These are phyloP conservation scores for Salix brachista DNA, from an alignment of 345 rosid species.

Conservation along the genomic window DNA sequence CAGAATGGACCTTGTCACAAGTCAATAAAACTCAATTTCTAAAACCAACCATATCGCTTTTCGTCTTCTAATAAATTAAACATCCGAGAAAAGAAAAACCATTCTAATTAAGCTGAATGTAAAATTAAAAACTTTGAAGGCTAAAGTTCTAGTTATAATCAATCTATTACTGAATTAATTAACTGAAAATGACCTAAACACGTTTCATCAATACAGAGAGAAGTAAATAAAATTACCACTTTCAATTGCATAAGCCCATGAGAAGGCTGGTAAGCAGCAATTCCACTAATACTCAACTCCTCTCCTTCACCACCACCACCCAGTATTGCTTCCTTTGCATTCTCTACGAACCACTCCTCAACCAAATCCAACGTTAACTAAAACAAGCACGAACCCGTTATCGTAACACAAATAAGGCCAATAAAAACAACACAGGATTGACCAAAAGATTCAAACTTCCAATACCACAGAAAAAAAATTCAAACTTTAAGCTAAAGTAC, in stretches of 20 bases:
- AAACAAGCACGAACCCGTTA: not conserved
- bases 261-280: slow-evolving; percentile 66
- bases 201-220: not conserved
- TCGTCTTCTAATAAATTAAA: not conserved
- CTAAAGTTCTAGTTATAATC: not conserved
- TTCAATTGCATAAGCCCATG: slow-evolving; percentile 72
- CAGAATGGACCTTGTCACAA: not conserved
- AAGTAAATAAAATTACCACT: slow-evolving; percentile 46
- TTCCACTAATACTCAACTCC: slow-evolving; percentile 44
- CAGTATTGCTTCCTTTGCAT: slow-evolving; percentile 45
- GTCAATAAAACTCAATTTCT: not conserved
- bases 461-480: not conserved
- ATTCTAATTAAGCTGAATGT: not conserved
- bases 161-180: not conserved
- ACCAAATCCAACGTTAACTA: slow-evolving; percentile 58
- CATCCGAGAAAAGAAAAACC: not conserved
- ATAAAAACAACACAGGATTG: not conserved
- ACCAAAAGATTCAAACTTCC: not conserved
- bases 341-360: slow-evolving; percentile 51
- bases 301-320: slow-evolving; percentile 28
- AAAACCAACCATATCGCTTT: not conserved
- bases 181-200: not conserved
- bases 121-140: too few relatives aligned
- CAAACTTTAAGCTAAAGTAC: not conserved
- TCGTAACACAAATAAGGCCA: not conserved